These are phyloP conservation scores for Megacollybia platyphylla DNA, from an alignment of 1,284 basidiomycete genomes.

Conservation along the genomic window DNA sequence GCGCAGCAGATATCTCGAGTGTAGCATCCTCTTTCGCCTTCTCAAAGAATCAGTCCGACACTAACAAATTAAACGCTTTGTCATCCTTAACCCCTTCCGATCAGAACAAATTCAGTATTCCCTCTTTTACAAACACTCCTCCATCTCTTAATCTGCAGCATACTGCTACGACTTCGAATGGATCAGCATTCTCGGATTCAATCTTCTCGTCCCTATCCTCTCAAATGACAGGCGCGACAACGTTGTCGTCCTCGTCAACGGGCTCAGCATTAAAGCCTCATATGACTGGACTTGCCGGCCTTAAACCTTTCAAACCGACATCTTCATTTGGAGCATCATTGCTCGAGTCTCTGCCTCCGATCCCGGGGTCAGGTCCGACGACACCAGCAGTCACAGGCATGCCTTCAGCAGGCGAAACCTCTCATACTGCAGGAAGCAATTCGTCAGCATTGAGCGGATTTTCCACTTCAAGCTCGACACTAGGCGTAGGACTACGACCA, in stretches of 20 bases:
- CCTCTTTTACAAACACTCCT: constrained; percentile 7
- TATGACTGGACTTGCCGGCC: constrained; percentile 67
- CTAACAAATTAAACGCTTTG: background rate
- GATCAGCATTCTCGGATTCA: constrained; percentile 34
- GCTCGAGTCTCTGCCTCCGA: constrained; percentile 66
- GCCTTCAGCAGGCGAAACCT: constrained; percentile 5
- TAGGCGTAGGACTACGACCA: constrained; percentile 56
- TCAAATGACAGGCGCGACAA: constrained; percentile 36
- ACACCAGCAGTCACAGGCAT: constrained; percentile 29
- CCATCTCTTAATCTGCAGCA: constrained; percentile 20
- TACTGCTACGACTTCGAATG: constrained; percentile 25
- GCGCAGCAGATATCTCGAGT: constrained; percentile 42
- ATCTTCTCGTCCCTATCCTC: constrained; percentile 34
- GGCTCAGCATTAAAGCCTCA: constrained; percentile 51
- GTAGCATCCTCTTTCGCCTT: constrained; percentile 61
- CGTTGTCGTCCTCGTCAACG: constrained; percentile 17
- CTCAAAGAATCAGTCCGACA: constrained; percentile 17
- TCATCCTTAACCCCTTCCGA: background rate
- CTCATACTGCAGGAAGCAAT: background rate
- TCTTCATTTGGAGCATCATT: constrained; percentile 80
- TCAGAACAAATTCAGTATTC: background rate
- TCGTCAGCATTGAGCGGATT: constrained; percentile 12
- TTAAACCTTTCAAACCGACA: constrained; percentile 88
- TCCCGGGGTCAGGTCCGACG: constrained; percentile 41
- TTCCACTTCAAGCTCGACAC: constrained; percentile 18